Base-by-base conservation (phyloP, 371 early-diverging fungal species). In the Dinochytrium kinnereticum region DNA sequence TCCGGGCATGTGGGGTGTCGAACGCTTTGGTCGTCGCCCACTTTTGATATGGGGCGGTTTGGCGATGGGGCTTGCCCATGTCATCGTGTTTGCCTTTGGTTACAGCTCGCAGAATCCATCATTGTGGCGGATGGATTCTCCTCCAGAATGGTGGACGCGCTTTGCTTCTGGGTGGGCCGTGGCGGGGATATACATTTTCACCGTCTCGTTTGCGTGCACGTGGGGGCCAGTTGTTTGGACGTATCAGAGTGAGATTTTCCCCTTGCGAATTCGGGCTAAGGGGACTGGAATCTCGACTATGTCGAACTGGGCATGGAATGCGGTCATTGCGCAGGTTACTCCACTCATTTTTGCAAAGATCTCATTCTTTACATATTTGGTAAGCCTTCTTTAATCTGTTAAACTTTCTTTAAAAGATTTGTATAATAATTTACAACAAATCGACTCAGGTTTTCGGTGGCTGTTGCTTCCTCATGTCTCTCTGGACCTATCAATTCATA, bases 181-280 rank as follows among this genome's bases (percentile, higher is more conserved):
- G n/a, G n/a, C n/a, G n/a, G n/a, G n/a, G n/a, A 67, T 82, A 38
- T 80, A 72, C 71, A 28, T 73, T 24, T 83, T 83, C 69, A 15
- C 81, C 10, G 78, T 87, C 21, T 65, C 78, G 38, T 96, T 94
- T 77, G 93, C 95, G 34, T 86, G 88, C 74, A 90, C 94, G 31
- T 96, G 95, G 96, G 96, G 96, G 13, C 95, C 97, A 26, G 86
- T 93, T 50, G 94, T 92, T 28, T 97, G 97, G 97, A 90, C 93
- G 64, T 95, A 95, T 81, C 95, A 95, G 33, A 86, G 95, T 30
- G 98, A 97, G 75, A 88, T 91, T 66, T 88, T 82, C 76, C 82
- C 82, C 24, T 76, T 84, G 61, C 78, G 82, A 24, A 75, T 84
- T 49, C 77, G 84, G 53, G 90, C 93, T 68, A 95, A 94, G 82